Percentiles rank a stretch among this genome's conserved stretches.
phyloP scores from a whole-genome alignment of 2,329 filamentous ascomycete species.

The Byssochlamys sp. region DNA sequence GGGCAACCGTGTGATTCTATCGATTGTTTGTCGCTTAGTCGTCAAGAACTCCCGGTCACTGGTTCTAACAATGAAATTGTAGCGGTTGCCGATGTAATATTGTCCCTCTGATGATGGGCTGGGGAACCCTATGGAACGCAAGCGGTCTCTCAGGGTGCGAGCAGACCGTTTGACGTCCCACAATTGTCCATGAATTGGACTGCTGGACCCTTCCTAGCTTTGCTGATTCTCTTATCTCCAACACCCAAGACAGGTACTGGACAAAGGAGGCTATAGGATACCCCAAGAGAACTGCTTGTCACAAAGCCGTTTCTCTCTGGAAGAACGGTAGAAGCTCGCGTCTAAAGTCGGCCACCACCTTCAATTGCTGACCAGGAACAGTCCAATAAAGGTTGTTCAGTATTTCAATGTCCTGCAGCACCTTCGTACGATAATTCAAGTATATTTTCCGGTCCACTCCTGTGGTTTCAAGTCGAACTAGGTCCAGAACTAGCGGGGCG shows the following conservation, averaged over 20 bases:
- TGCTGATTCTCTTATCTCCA: not conserved
- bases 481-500: not conserved
- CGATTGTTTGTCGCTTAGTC: constrained; percentile 9
- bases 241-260: not conserved
- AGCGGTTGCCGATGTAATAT: not conserved
- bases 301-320: not conserved
- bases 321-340: not conserved
- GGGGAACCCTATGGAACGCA: constrained; percentile 44
- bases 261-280: not conserved
- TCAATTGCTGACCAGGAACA: not conserved
- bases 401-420: not conserved
- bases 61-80: not conserved
- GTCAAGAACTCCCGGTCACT: constrained; percentile 5
- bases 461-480: not conserved
- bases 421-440: not conserved
- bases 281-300: not conserved
- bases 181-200: constrained; percentile 33
- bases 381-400: not conserved
- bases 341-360: not conserved
- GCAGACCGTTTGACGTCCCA: constrained; percentile 43
- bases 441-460: not conserved
- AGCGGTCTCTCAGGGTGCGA: constrained; percentile 40
- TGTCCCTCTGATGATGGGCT: constrained; percentile 21
- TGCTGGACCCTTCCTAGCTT: constrained; percentile 10
- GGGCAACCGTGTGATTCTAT: constrained; percentile 10